Evolutionary conservation across 2,329 filamentous ascomycete species (phyloP).

Genomic region (Cadophora sp.): DNA sequence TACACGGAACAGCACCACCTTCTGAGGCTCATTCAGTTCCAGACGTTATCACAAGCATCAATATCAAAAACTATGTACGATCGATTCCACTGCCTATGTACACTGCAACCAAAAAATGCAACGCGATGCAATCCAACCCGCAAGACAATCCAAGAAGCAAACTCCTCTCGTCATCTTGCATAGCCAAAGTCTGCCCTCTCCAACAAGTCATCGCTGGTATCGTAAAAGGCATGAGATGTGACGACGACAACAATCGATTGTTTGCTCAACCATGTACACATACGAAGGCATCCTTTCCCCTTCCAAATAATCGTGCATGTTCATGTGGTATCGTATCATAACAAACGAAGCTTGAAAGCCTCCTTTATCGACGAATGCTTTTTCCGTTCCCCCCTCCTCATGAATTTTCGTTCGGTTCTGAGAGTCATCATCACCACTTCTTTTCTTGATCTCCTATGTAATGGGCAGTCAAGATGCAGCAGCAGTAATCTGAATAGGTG

Average conservation of each 20-base stretch:
- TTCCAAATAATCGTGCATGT: slow-evolving; percentile 3
- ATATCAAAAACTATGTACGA: neutral
- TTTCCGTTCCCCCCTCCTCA: slow-evolving; percentile 4
- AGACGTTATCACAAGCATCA: neutral
- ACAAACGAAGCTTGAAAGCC: slow-evolving; percentile 20
- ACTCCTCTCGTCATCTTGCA: slow-evolving; percentile 3
- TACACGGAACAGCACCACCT: too few species aligned
- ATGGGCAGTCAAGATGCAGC: slow-evolving; percentile 35
- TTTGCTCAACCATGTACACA: slow-evolving; percentile 14
- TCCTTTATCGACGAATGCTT: slow-evolving; percentile 15
- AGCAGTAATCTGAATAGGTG: slow-evolving; percentile 35
- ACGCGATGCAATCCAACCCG: neutral
- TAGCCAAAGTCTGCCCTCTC: neutral
- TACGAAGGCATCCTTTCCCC: slow-evolving; percentile 15
- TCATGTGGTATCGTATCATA: slow-evolving; percentile 26
- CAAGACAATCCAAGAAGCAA: neutral
- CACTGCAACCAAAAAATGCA: slow-evolving; percentile 1
- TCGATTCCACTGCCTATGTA: slow-evolving; percentile 19
- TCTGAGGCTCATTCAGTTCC: too few species aligned
- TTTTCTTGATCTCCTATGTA: neutral
- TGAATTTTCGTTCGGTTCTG: slow-evolving; percentile 1
- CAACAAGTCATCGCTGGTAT: slow-evolving; percentile 23
- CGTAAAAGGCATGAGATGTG: slow-evolving; percentile 19
- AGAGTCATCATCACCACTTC: neutral
- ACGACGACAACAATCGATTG: neutral